Evolutionary conservation across 2,329 filamentous ascomycete genomes (phyloP).

Genomic region (Drechslerella coelobrocha): DNA sequence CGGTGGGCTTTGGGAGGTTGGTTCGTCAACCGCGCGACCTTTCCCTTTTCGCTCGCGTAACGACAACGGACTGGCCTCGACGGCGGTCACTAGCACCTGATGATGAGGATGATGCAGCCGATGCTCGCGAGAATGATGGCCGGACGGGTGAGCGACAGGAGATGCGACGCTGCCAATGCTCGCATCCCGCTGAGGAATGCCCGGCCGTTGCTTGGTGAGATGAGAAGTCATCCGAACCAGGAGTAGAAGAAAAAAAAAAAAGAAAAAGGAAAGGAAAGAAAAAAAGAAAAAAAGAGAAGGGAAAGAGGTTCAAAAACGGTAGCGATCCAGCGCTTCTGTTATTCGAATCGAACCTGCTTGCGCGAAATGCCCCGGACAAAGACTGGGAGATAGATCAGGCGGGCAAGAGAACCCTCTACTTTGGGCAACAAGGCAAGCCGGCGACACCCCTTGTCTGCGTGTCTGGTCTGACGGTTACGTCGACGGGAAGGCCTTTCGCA

Average conservation of each 20-base stretch:
- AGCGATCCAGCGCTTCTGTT: background rate
- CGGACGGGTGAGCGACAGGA: background rate
- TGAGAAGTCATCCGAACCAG: background rate
- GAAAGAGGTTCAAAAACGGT: background rate
- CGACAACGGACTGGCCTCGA: constrained; percentile 17
- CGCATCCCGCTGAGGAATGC: constrained; percentile 45
- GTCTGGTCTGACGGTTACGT: background rate
- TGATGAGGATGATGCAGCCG: constrained; percentile 9
- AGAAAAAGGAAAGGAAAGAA: too few relatives aligned
- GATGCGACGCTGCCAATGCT: constrained; percentile 32
- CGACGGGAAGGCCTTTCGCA: background rate
- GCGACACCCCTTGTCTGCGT: background rate
- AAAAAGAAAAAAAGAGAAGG: background rate
- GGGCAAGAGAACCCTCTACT: background rate
- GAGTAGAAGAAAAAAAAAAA: background rate
- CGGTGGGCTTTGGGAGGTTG: constrained; percentile 1
- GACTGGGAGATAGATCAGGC: constrained; percentile 1
- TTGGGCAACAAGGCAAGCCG: background rate
- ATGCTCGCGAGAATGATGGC: constrained; percentile 7
- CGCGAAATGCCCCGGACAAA: background rate
- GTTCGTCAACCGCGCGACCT: constrained; percentile 37
- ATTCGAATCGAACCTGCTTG: background rate
- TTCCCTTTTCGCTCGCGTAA: constrained; percentile 47
- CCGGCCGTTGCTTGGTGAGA: constrained; percentile 28
- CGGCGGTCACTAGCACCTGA: background rate